Evolutionary conservation across 2,329 filamentous ascomycete species (phyloP).

Genomic region (Torrubiellomyces zombiae): DNA sequence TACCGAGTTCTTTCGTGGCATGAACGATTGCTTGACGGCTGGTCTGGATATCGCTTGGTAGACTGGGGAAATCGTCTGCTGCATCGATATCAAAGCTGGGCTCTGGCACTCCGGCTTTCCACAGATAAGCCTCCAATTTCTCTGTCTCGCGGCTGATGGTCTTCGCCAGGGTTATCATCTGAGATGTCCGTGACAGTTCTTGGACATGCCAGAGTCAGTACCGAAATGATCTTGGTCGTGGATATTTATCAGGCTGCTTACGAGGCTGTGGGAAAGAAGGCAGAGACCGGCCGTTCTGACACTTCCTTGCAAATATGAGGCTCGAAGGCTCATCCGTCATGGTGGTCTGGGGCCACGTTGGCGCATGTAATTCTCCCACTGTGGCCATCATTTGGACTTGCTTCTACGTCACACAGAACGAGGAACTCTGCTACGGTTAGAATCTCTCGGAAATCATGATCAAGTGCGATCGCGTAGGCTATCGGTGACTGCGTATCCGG

Average conservation of each 20-base stretch:
- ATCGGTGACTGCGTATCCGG: too few relatives aligned
- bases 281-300: slow-evolving; percentile 17
- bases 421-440: not conserved
- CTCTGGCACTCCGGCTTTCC: slow-evolving; percentile 20
- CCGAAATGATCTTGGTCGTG: slow-evolving; percentile 1
- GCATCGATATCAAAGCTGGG: slow-evolving; percentile 29
- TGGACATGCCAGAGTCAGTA: slow-evolving; percentile 1
- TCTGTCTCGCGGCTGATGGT: slow-evolving; percentile 31
- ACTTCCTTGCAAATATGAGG: slow-evolving; percentile 13
- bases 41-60: slow-evolving; percentile 27
- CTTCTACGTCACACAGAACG: not conserved
- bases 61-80: slow-evolving; percentile 26
- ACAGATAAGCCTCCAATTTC: slow-evolving; percentile 30
- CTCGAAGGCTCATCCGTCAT: slow-evolving; percentile 6
- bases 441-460: too few relatives aligned
- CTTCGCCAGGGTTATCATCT: slow-evolving; percentile 27
- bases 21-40: slow-evolving; percentile 29
- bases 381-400: not conserved
- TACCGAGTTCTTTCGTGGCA: slow-evolving; percentile 29
- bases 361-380: slow-evolving; percentile 19
- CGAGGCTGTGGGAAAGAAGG: slow-evolving; percentile 11
- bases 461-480: too few relatives aligned
- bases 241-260: slow-evolving; percentile 2
- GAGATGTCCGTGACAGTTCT: slow-evolving; percentile 14
- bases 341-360: slow-evolving; percentile 17